A percentile compares a stretch with the other conserved stretches of the same genome.
phyloP scores from a whole-genome alignment of 2,329 filamentous ascomycete species.

The Metarhizium anisopliae region DNA sequence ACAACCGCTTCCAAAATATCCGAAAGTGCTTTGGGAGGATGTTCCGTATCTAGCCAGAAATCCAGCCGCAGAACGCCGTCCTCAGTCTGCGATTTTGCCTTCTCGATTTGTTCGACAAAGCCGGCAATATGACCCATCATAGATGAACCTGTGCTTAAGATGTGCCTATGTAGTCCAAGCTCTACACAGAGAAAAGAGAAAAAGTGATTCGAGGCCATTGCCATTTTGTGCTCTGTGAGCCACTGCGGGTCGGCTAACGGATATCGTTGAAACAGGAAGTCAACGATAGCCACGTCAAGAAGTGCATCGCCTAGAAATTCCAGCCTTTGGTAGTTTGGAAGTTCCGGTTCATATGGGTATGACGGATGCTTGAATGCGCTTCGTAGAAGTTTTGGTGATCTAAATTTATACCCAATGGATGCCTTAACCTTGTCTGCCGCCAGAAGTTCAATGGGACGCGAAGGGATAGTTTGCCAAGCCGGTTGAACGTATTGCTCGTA shows the following conservation, averaged over 20 bases:
- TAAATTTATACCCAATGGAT: slow-evolving; percentile 56
- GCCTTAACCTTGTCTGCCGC: slow-evolving; percentile 55
- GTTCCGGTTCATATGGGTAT: slow-evolving; percentile 60
- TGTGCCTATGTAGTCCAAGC: slow-evolving; percentile 66
- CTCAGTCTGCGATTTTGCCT: slow-evolving; percentile 27
- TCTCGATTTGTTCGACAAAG: slow-evolving; percentile 50
- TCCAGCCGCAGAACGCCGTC: slow-evolving; percentile 33
- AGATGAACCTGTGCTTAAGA: slow-evolving; percentile 44
- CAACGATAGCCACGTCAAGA: slow-evolving; percentile 77
- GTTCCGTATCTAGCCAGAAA: slow-evolving; percentile 58
- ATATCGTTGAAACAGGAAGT: slow-evolving; percentile 69
- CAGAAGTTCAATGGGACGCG: slow-evolving; percentile 59
- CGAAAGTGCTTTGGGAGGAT: slow-evolving; percentile 66
- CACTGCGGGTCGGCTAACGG: slow-evolving; percentile 84
- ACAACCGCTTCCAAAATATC: slow-evolving; percentile 86
- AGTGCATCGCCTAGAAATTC: slow-evolving; percentile 89
- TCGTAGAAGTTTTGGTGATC: slow-evolving; percentile 63
- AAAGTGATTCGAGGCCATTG: slow-evolving; percentile 98
- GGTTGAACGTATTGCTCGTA: slow-evolving; percentile 59
- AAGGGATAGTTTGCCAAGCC: slow-evolving; percentile 53
- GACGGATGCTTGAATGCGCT: slow-evolving; percentile 88
- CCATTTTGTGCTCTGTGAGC: slow-evolving; percentile 98
- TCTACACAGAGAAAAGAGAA: slow-evolving; percentile 72
- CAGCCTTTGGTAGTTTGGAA: slow-evolving; percentile 82
- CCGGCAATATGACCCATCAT: slow-evolving; percentile 36